phyloP scores from a whole-genome alignment of 208 protist species.

The Trichomonas gallinae region DNA sequence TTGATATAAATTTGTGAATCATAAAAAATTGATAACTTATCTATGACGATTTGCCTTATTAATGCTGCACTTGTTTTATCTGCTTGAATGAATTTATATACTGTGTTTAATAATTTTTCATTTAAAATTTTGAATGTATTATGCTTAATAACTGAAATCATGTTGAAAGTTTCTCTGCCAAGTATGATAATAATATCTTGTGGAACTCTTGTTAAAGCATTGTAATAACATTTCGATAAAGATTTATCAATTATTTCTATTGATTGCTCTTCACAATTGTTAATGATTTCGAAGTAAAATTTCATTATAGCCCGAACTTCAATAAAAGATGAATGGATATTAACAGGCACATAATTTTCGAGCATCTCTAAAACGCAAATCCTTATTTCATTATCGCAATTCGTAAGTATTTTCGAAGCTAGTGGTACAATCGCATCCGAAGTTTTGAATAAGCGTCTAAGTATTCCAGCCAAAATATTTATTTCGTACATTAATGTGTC shows the following conservation, averaged over 20 bases:
- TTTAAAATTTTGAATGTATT: too few species aligned
- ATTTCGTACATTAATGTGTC: neutral
- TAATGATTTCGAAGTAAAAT: neutral
- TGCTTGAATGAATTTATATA: neutral
- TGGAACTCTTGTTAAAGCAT: neutral
- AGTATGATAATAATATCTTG: neutral
- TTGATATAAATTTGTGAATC: neutral
- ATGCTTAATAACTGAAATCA: neutral
- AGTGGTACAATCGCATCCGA: neutral
- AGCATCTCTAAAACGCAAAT: neutral
- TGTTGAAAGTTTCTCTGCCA: neutral
- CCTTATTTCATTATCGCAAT: neutral
- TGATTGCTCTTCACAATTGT: neutral
- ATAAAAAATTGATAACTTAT: neutral
- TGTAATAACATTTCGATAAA: neutral
- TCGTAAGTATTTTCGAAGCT: neutral
- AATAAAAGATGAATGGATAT: neutral
- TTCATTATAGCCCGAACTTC: neutral
- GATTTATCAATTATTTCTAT: neutral
- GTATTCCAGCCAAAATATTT: neutral
- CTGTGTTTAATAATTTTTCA: neutral
- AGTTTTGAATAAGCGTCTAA: neutral
- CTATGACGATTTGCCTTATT: neutral
- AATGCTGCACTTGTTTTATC: neutral
- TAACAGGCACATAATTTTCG: neutral